Evolutionary conservation across 1,284 basidiomycete species (phyloP).

Genomic region (Leccinum subrobustum): DNA sequence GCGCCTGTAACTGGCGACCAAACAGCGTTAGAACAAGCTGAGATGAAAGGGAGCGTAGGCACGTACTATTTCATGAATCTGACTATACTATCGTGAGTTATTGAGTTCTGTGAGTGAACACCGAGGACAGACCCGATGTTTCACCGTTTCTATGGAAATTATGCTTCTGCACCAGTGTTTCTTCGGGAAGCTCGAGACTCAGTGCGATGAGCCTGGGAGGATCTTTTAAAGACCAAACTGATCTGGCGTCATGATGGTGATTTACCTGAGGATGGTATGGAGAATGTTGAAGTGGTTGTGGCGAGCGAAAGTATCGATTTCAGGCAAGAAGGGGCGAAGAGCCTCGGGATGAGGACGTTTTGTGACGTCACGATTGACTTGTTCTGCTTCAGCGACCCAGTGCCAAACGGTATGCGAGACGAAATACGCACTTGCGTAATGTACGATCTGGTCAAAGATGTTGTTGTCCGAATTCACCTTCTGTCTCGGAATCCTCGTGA

Average conservation of each 20-base stretch:
- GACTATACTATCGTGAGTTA: background rate
- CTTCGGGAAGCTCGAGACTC: constrained; percentile 58
- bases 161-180: constrained; percentile 53
- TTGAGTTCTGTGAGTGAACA: background rate
- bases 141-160: constrained; percentile 8
- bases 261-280: constrained; percentile 18
- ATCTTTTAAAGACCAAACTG: background rate
- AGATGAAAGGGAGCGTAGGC: background rate
- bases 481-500: background rate
- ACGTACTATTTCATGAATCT: constrained; percentile 16
- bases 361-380: constrained; percentile 48
- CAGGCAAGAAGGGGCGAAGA: constrained; percentile 54
- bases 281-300: constrained; percentile 18
- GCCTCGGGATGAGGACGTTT: constrained; percentile 46
- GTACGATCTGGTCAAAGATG: constrained; percentile 56
- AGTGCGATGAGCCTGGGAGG: constrained; percentile 46
- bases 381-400: background rate
- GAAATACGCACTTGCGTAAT: constrained; percentile 46
- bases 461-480: constrained; percentile 43
- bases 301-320: constrained; percentile 51
- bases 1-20: constrained; percentile 6
- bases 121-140: background rate
- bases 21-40: background rate
- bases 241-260: background rate
- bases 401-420: background rate